Percentiles rank a stretch among this genome's conserved stretches.
These are phyloP conservation scores for Prunus mume DNA, from an alignment of 306 rosid species.

Conservation along the genomic window DNA sequence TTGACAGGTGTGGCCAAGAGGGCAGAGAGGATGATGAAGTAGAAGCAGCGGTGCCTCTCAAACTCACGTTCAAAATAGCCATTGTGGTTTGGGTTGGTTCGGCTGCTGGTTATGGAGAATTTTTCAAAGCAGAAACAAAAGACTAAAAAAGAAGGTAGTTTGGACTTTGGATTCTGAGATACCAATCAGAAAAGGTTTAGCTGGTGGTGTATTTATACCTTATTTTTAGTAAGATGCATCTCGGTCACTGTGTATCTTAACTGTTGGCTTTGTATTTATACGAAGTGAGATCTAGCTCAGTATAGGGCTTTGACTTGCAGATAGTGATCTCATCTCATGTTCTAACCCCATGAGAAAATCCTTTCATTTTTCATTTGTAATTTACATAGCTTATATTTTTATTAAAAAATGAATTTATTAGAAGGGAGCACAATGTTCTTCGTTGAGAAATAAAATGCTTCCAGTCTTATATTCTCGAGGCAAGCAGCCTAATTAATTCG, in stretches of 20 bases:
- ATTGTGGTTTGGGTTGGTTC: slow-evolving; percentile 1
- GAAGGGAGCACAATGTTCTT: no score
- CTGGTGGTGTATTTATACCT: no score
- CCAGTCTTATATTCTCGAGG: neutral
- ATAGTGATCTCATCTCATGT: no score
- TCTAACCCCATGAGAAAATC: no score
- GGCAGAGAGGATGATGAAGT: slow-evolving; percentile 14
- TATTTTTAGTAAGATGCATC: no score
- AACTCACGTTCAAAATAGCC: slow-evolving; percentile 22
- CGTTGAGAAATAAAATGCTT: neutral
- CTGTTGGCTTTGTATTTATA: no score
- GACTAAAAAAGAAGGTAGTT: neutral
- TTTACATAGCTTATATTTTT: no score
- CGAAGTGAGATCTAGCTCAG: no score
- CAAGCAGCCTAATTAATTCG: neutral
- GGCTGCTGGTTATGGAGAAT: neutral
- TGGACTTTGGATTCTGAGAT: neutral
- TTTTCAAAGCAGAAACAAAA: neutral
- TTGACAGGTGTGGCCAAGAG: neutral
- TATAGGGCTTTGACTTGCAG: no score
- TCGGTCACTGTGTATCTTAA: no score
- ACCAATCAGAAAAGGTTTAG: neutral
- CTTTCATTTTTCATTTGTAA: no score
- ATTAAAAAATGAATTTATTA: no score
- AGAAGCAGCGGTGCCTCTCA: neutral